Conservation (phyloP, 129 eudicot genomes). For the Flaveria brownii region DNA sequence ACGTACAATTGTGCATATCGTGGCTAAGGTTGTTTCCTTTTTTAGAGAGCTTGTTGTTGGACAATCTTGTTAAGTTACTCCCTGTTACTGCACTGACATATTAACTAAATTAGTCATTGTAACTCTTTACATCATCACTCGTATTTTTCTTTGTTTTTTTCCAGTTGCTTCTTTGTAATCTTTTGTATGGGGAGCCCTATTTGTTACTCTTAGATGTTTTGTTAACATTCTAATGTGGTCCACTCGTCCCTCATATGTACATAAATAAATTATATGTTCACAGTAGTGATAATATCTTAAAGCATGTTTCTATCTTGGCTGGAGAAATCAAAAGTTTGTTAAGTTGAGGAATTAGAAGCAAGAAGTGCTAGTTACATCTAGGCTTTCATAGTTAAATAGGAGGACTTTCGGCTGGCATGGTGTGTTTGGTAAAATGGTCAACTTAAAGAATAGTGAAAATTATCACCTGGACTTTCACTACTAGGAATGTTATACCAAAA, state of each 20-base stretch:
- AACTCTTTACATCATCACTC: not conserved
- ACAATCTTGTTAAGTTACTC: not conserved
- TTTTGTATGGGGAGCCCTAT: not conserved
- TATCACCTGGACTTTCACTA: not conserved
- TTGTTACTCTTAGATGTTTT: not conserved
- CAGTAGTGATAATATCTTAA: not conserved
- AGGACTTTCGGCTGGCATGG: not conserved
- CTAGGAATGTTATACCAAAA: not conserved
- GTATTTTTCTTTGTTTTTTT: not conserved
- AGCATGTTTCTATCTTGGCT: not conserved
- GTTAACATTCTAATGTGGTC: not conserved
- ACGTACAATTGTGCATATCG: not conserved
- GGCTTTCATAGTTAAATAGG: not conserved
- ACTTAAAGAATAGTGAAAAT: not conserved
- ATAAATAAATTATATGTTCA: not conserved
- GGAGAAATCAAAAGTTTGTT: constrained; percentile 6
- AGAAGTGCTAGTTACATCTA: not conserved
- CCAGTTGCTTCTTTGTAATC: constrained; percentile 8
- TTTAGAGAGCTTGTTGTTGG: not conserved
- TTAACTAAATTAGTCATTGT: not conserved
- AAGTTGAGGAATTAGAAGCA: constrained; percentile 12
- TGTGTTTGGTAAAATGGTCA: not conserved
- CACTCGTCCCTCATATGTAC: not conserved
- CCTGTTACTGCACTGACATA: not conserved
- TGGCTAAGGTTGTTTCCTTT: not conserved